Conservation (phyloP, 352 stramenopile genomes). For the Thalassiosira mediterranea region DNA sequence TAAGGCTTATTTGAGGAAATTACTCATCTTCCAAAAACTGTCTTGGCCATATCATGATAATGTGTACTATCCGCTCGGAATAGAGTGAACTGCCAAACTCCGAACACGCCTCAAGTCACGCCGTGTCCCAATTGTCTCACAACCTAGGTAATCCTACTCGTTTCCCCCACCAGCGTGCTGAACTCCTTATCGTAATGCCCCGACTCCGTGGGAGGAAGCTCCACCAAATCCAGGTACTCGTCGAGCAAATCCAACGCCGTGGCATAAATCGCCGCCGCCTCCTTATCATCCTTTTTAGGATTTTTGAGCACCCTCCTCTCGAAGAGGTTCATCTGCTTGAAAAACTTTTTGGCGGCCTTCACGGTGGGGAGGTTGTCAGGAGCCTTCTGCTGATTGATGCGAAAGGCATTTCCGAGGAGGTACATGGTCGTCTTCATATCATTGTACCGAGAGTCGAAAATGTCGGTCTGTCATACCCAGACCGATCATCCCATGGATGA, state of each 20-base stretch:
- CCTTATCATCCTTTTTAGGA: conserved; percentile 47
- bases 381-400: conserved; percentile 80
- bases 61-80: too few species aligned
- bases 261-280: conserved; percentile 56
- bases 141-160: conserved; percentile 77
- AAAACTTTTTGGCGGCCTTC: conserved; percentile 79
- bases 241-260: conserved; percentile 73
- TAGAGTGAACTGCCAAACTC: too few species aligned
- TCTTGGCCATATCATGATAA: too few species aligned
- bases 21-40: too few species aligned
- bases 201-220: conserved; percentile 79
- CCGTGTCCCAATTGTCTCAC: too few species aligned
- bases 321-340: conserved; percentile 79
- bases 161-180: conserved; percentile 66
- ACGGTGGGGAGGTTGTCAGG: conserved; percentile 81
- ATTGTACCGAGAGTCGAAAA: conserved; percentile 78
- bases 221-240: conserved; percentile 80
- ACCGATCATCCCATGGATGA: too few species aligned
- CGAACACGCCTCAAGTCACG: too few species aligned
- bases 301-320: conserved; percentile 64
- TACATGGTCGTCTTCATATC: conserved; percentile 85
- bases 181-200: conserved; percentile 82
- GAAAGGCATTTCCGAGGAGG: conserved; percentile 74
- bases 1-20: too few species aligned
- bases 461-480: too few species aligned